Evolutionary conservation across 352 stramenopile species (phyloP).

Genomic region (Globisporangium nagaii): DNA sequence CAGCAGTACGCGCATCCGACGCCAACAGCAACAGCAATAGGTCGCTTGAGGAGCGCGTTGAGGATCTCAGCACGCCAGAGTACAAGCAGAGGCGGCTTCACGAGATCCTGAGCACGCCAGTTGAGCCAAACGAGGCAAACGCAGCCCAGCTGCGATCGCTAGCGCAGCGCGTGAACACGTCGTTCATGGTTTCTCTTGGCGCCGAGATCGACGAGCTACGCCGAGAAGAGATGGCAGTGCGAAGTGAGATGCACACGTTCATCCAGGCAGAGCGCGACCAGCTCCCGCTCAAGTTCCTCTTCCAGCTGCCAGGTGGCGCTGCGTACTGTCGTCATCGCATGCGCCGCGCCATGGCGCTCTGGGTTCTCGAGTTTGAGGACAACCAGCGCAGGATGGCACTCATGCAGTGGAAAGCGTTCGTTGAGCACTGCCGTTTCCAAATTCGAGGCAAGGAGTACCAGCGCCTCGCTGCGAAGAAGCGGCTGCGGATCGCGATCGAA

Average conservation of each 20-base stretch:
- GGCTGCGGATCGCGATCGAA: constrained; percentile 58
- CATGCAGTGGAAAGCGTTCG: constrained; percentile 78
- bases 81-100: constrained; percentile 55
- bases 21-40: background rate
- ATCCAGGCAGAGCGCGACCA: constrained; percentile 58
- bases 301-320: constrained; percentile 64
- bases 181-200: constrained; percentile 41
- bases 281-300: constrained; percentile 78
- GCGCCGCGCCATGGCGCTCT: constrained; percentile 60
- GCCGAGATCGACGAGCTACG: constrained; percentile 32
- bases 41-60: background rate
- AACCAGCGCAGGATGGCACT: constrained; percentile 70
- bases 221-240: constrained; percentile 31
- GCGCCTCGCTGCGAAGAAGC: constrained; percentile 44
- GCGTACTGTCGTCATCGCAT: constrained; percentile 73
- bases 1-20: background rate
- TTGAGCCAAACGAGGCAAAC: constrained; percentile 48
- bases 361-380: constrained; percentile 66
- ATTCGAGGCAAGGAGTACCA: constrained; percentile 60
- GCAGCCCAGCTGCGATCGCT: constrained; percentile 33
- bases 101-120: constrained; percentile 53
- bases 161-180: constrained; percentile 36
- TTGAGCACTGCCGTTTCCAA: constrained; percentile 52
- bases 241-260: constrained; percentile 32
- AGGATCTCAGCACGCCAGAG: constrained; percentile 38